phyloP scores from a whole-genome alignment of 2,329 filamentous ascomycete species.

The Dactylellina parvicollis region DNA sequence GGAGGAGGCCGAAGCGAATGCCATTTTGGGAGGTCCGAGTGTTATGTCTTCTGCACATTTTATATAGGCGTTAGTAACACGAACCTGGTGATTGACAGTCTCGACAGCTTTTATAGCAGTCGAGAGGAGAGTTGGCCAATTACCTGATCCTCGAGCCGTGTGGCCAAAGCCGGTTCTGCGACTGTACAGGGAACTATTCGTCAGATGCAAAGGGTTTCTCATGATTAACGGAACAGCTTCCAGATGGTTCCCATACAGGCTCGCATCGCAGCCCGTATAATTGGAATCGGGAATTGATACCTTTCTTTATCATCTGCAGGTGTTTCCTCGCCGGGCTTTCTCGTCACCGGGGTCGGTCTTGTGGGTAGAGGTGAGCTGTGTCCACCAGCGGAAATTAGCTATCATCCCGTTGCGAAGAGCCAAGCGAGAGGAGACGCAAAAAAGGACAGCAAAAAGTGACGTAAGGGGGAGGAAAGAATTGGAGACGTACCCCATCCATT shows the following conservation, averaged over 20 bases:
- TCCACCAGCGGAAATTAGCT: conserved; percentile 20
- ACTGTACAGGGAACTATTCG: neutral
- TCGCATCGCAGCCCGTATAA: neutral
- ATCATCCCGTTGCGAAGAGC: neutral
- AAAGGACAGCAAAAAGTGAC: neutral
- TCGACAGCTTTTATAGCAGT: too few relatives aligned
- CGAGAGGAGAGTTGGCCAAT: neutral
- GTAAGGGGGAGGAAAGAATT: neutral
- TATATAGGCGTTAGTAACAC: neutral
- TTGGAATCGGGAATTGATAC: conserved; percentile 3
- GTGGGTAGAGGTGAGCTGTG: conserved; percentile 48
- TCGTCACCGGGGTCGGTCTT: conserved; percentile 40
- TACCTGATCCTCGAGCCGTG: conserved; percentile 58
- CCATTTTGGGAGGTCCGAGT: conserved; percentile 66
- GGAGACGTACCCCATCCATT: conserved; percentile 67
- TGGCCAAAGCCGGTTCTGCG: conserved; percentile 55
- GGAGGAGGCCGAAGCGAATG: conserved; percentile 67
- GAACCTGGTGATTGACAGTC: neutral
- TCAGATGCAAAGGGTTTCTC: neutral
- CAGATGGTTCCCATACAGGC: too few relatives aligned
- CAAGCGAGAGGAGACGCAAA: neutral
- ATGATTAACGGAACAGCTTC: neutral
- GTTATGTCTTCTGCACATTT: conserved; percentile 63
- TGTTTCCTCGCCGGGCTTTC: conserved; percentile 44
- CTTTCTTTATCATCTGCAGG: conserved; percentile 48